These are phyloP conservation scores for Tripterygium wilfordii DNA, from an alignment of 177 flowering plant species.

Conservation along the genomic window DNA sequence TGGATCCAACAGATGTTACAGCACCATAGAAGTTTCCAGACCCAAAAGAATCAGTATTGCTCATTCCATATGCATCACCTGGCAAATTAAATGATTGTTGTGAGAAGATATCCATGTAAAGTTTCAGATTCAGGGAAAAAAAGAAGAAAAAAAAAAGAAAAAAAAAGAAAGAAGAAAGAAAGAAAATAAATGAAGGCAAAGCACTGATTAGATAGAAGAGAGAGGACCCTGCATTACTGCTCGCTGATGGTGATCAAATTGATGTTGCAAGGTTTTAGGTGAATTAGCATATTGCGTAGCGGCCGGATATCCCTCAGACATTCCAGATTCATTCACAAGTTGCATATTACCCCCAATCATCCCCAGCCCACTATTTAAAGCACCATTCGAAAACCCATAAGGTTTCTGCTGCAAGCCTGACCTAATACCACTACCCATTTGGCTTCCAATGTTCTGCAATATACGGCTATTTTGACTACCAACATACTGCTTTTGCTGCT, in stretches of 20 bases:
- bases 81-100: conserved; percentile 21
- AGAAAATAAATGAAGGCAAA: too few relatives aligned
- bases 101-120: conserved; percentile 18
- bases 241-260: conserved; percentile 62
- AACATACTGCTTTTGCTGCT: conserved; percentile 57
- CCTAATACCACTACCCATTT: conserved; percentile 63
- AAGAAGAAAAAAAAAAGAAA: conserved; percentile 1
- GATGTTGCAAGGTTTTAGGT: conserved; percentile 46
- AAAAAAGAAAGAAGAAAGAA: not conserved
- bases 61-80: conserved; percentile 66
- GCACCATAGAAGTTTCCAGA: conserved; percentile 61
- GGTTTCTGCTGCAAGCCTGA: conserved; percentile 66
- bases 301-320: conserved; percentile 58
- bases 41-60: conserved; percentile 51
- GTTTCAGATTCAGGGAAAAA: too few relatives aligned
- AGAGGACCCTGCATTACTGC: conserved; percentile 49
- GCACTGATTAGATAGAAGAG: too few relatives aligned
- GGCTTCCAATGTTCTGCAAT: conserved; percentile 66
- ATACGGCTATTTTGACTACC: conserved; percentile 74
- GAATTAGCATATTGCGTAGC: conserved; percentile 45
- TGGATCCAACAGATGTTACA: conserved; percentile 45
- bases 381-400: conserved; percentile 60
- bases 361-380: conserved; percentile 62
- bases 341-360: conserved; percentile 54
- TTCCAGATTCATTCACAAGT: conserved; percentile 50